These are phyloP conservation scores for Termitomyces sp. DNA, from an alignment of 768 basidiomycete species.

Conservation along the genomic window DNA sequence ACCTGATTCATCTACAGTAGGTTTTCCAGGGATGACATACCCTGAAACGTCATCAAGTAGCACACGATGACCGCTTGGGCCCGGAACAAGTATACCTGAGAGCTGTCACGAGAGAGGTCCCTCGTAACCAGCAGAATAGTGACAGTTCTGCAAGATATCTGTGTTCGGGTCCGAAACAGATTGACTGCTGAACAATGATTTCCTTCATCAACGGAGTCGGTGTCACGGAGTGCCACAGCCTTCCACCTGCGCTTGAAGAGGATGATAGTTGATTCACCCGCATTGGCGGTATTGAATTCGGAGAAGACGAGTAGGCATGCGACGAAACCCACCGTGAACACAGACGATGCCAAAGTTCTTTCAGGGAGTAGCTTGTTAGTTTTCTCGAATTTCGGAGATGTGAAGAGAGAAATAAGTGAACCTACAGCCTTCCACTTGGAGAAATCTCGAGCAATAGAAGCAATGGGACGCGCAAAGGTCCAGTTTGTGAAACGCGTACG, in stretches of 20 bases:
- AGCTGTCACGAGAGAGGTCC: conserved; percentile 74
- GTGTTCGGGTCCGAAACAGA: conserved; percentile 14
- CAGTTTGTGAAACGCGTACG: too few relatives aligned
- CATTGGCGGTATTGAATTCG: conserved; percentile 42
- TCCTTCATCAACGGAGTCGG: conserved; percentile 35
- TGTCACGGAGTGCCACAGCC: conserved; percentile 22
- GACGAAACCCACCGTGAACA: conserved; percentile 64
- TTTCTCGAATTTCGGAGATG: neutral
- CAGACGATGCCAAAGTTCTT: conserved; percentile 71
- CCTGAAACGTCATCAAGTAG: conserved; percentile 75
- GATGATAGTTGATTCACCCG: conserved; percentile 37
- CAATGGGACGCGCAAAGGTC: too few relatives aligned
- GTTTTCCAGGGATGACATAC: conserved; percentile 75
- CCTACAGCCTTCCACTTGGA: too few relatives aligned
- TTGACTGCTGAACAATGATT: conserved; percentile 16
- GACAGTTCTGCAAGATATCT: conserved; percentile 25
- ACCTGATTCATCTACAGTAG: conserved; percentile 68
- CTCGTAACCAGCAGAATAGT: conserved; percentile 40
- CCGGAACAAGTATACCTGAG: conserved; percentile 63
- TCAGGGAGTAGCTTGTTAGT: neutral
- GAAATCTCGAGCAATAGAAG: too few relatives aligned
- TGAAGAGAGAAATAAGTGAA: too few relatives aligned
- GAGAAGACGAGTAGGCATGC: conserved; percentile 54
- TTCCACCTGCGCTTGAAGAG: conserved; percentile 65
- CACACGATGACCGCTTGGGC: conserved; percentile 39